Evolutionary conservation across 2,329 filamentous ascomycete genomes (phyloP).

Genomic region (Alternaria rosae): DNA sequence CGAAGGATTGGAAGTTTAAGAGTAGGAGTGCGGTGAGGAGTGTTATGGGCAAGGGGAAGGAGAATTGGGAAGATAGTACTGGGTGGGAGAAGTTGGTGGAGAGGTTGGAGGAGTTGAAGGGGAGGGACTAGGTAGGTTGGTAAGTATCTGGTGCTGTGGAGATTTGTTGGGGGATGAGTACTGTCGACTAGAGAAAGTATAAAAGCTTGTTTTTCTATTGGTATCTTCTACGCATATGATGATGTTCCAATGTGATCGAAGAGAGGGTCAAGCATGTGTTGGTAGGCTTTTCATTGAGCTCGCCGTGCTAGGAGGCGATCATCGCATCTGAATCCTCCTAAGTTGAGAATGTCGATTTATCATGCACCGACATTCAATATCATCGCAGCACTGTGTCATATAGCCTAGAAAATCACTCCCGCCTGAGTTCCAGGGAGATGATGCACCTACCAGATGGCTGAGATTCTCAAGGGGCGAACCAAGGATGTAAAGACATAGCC

Average conservation of each 20-base stretch:
- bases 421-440: background rate
- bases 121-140: conserved; percentile 21
- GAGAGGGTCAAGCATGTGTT: background rate
- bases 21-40: conserved; percentile 83
- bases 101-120: conserved; percentile 53
- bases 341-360: rapidly evolving
- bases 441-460: conserved; percentile 10
- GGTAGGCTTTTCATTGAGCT: background rate
- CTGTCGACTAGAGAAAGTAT: background rate
- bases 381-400: background rate
- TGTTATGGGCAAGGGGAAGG: conserved; percentile 81
- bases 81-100: conserved; percentile 70
- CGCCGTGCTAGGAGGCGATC: background rate
- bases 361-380: too few relatives aligned
- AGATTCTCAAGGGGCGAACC: conserved; percentile 22
- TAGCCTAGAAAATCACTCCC: background rate
- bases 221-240: background rate
- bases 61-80: conserved; percentile 79
- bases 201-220: background rate
- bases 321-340: rapidly evolving
- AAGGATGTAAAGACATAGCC: conserved; percentile 35
- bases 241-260: background rate
- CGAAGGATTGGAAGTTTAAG: conserved; percentile 86
- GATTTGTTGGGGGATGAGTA: background rate
- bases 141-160: background rate